Evolutionary conservation across 331 rosid genomes (phyloP), one percentile per base, ranked within the genome.

Genomic region (Pyrus hybrid): DNA sequence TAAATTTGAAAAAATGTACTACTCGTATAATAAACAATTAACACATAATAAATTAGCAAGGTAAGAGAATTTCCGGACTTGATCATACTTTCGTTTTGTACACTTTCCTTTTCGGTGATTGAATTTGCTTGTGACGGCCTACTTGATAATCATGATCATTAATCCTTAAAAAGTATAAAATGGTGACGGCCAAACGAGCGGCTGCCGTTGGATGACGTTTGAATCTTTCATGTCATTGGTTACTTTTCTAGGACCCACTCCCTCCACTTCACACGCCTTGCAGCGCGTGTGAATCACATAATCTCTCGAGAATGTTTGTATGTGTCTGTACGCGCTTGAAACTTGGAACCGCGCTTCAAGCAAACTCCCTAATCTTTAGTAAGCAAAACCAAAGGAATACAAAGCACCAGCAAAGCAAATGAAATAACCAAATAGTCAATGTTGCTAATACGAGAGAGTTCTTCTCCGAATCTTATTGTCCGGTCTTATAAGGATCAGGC

Each of bases 11-110:
- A 37, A 41, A 3, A 11, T 1, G 2, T 0, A 41, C 14, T 41
- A 41, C 14, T 41, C 4, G 14, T 41, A 10, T 41, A 41, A 41
- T 41, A 10, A 41, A 41, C 47, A 11, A 41, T 41, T 41, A 41
- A 3, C 0, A 2, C 0, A 1, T 41, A 0, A 41, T 41, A 11
- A 11, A 41, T 37, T 37, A 37, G 4, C 0, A 0, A 37, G 0
- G 3, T 35, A 35, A 35, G 43, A 35, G 4, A 35, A 35, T 35
- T 0, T 35, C 43, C 12, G 8, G 2, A 32, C 35, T 6, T 32
- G 0, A 32, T 33, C 43, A 8, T 2, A 37, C 3, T 37, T 37
- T 8, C 1, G 43, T 37, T 0, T 0, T 9, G 43, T 9, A 2
- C 43, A 37, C 58, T 7, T 18, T 1, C 22, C 58, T 18, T 53